Base-by-base conservation (phyloP, 352 stramenopile species). In the Phytophthora pisi region DNA sequence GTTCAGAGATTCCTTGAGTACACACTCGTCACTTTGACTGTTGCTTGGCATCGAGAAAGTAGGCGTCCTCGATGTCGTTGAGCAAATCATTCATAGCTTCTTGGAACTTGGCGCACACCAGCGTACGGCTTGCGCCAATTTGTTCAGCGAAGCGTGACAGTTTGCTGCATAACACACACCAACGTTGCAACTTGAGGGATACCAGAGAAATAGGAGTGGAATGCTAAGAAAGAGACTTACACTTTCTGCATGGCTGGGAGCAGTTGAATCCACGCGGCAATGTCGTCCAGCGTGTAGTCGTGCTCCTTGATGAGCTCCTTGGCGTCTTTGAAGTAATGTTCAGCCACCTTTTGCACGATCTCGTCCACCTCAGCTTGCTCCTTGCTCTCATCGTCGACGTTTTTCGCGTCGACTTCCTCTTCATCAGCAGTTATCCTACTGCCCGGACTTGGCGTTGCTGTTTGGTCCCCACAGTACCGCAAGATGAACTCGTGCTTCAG, bases 201-300 rank as follows among this genome's bases (percentile, higher is more conserved):
- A 34, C 30, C 30, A 34, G 6, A 34, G 10, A 34, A 0, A 9
- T 10, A 1, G 8, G 28, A 5, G 6, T 10, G 8, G 28, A 9
- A 3, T 9, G 7, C 2, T 10, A 11, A 3, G 2, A 54, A 7
- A 2, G 23, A 11, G 23, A 34, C 81, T 50, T 77, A 94, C 88
- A 80, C 75, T 74, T 92, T 91, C 68, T 96, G 84, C 83, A 94
- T 93, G 43, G 83, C 77, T 16, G 84, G 88, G 16, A 94, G 74
- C 16, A 86, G 72, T 45, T 94, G 82, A 66, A 94, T 89, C 88
- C 84, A 96, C 28, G 57, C 61, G 8, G 84, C 81, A 42, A 92
- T 89, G 54, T 94, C 83, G 43, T 92, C 65, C n/a, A 91, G 74
- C 10, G 78, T 79, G 73, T 93, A 92, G 11, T 42, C 68, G 30